A percentile compares a stretch with the other conserved stretches of the same genome.
Conservation (phyloP, 2,329 filamentous ascomycete genomes). For the Fusarium brachygibbosum region DNA sequence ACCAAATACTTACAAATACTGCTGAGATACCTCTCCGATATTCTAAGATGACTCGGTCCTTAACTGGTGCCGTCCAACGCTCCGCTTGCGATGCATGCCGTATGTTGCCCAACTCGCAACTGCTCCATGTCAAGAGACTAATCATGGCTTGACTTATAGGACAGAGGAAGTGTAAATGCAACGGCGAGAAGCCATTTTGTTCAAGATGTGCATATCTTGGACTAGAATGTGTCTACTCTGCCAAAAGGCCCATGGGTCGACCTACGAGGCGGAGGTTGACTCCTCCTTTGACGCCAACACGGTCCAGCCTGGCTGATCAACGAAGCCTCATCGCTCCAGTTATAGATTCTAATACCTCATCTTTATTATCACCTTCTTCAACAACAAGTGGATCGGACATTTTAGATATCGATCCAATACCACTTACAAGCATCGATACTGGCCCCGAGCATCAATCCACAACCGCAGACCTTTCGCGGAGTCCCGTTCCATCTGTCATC, state of each 20-base stretch:
- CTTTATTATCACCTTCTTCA: not conserved
- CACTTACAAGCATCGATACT: not conserved
- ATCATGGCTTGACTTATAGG: not conserved
- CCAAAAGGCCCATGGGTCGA: not conserved
- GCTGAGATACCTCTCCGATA: not conserved
- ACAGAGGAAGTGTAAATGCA: slow-evolving; percentile 1
- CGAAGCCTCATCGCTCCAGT: fast-evolving
- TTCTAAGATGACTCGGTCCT: fast-evolving
- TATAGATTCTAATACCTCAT: not conserved
- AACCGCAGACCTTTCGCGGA: fast-evolving
- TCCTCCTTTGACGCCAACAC: not conserved
- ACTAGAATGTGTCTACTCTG: not conserved
- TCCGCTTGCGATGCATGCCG: slow-evolving; percentile 13
- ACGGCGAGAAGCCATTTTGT: not conserved
- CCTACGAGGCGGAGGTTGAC: not conserved
- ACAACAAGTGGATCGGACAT: not conserved
- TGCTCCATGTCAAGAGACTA: fast-evolving
- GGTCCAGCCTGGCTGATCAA: not conserved
- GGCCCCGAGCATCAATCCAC: fast-evolving
- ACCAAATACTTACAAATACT: not conserved
- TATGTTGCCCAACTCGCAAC: not conserved
- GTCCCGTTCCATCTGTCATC: fast-evolving
- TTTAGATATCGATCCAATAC: not conserved
- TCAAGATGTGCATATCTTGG: not conserved
- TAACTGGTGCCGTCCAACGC: not conserved